A percentile compares a stretch with the other conserved stretches of the same genome.
Conservation (phyloP, 1,139 yeast species). For the Blastobotrys arbuscula region DNA sequence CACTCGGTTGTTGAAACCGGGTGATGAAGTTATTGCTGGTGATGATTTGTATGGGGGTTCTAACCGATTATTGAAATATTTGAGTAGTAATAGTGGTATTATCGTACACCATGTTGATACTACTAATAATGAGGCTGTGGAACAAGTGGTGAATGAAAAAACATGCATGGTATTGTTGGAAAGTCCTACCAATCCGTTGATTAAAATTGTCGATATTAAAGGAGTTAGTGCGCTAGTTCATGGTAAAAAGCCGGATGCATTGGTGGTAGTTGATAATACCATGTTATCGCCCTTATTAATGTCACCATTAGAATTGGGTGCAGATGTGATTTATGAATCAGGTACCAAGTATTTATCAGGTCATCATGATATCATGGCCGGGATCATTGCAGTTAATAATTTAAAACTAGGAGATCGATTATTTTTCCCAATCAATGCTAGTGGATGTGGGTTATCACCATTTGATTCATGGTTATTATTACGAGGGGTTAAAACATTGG, state of each 20-base stretch:
- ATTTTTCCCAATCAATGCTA: constrained; percentile 75
- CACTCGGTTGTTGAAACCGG: constrained; percentile 62
- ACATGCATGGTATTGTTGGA: constrained; percentile 78
- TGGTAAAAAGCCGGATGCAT: constrained; percentile 55
- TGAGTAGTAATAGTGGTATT: constrained; percentile 61
- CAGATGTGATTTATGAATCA: constrained; percentile 85
- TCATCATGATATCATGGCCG: constrained; percentile 96
- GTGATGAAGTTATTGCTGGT: constrained; percentile 86
- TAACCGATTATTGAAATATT: constrained; percentile 71
- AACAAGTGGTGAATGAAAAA: constrained; percentile 37
- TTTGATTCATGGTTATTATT: constrained; percentile 85
- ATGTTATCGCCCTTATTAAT: constrained; percentile 90
- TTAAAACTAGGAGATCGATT: constrained; percentile 60
- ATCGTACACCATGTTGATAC: constrained; percentile 77
- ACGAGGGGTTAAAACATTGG: constrained; percentile 81
- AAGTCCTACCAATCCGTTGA: constrained; percentile 87
- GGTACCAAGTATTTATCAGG: constrained; percentile 91
- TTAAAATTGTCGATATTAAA: constrained; percentile 77
- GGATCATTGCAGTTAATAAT: constrained; percentile 68
- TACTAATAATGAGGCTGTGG: constrained; percentile 56
- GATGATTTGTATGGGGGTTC: constrained; percentile 93
- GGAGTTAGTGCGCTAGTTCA: constrained; percentile 64
- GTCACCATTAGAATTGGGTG: constrained; percentile 80
- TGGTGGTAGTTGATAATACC: constrained; percentile 88
- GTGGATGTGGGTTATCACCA: constrained; percentile 88